Conservation (phyloP, 1,284 basidiomycete genomes). For the Cutaneotrichosporon sp. region DNA sequence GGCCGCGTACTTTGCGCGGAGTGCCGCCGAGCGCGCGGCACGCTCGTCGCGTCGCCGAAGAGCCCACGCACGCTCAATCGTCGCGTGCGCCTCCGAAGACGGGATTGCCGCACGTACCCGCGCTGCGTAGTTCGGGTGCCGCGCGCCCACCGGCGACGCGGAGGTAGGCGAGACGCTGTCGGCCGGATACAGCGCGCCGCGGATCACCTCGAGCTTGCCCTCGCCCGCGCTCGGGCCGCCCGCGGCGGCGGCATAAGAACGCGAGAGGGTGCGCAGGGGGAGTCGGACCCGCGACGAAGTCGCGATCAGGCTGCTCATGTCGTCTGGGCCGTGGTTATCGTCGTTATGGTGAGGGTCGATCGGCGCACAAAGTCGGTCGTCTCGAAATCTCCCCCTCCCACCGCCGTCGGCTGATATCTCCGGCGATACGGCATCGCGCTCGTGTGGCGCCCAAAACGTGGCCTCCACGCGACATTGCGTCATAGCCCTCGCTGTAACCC, state of each 20-base stretch:
- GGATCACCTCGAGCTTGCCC: conserved; percentile 65
- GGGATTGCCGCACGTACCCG: conserved; percentile 71
- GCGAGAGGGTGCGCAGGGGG: too few species aligned
- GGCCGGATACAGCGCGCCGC: conserved; percentile 69
- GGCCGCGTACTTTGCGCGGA: conserved; percentile 65
- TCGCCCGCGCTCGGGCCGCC: conserved; percentile 47
- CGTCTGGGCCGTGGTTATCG: neutral
- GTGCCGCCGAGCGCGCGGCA: conserved; percentile 60
- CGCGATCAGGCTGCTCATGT: neutral
- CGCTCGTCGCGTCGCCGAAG: conserved; percentile 71
- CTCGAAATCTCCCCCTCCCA: too few species aligned
- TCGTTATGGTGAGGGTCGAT: too few species aligned
- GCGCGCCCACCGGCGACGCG: conserved; percentile 66
- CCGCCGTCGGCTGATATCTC: too few species aligned
- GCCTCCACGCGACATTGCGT: neutral
- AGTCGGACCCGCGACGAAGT: neutral
- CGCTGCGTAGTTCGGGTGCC: conserved; percentile 66
- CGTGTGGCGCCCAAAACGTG: neutral
- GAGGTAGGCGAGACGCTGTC: conserved; percentile 51
- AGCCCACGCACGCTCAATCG: conserved; percentile 86
- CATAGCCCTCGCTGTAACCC: neutral
- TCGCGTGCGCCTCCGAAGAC: conserved; percentile 82
- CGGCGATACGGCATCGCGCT: too few species aligned
- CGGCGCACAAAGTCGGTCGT: too few species aligned
- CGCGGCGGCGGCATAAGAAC: too few species aligned